Base-by-base conservation (phyloP, 441 rosid species). In the Arabidopsis lyrata region DNA sequence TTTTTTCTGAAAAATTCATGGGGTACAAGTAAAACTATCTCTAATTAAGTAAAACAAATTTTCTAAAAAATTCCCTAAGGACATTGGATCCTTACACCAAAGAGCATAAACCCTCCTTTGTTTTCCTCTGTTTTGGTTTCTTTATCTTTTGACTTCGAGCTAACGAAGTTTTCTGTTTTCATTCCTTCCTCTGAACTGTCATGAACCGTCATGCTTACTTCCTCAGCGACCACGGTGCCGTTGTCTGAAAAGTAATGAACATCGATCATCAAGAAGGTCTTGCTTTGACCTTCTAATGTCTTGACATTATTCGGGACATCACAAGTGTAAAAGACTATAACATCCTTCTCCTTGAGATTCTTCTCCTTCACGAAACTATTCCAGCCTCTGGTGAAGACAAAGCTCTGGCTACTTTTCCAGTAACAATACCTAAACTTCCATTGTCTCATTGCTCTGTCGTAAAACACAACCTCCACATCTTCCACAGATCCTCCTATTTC, bases 351-450 rank as follows among this genome's bases (percentile, higher is more conserved):
- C 76, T 77, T 79, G 64, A 88, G 61, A 9, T 77, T 70, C 64
- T 78, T 88, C 73, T 83, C 89, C 81, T 82, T 84, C 36, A 88
- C 98, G 60, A 91, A 89, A 73, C 79, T 57, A 57, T 79, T 91
- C 98, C 98, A 93, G 0, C 98, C 97, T 72, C 87, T 85, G 1
- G 97, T 91, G 55, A 93, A 90, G 42, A 93, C 93, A 72, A 78
- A 92, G 74, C 93, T 87, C 58, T 93, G 95, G 78, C 98, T 93
- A 63, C 98, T 90, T 24, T 80, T 90, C 97, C 97, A 93, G 68
- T 87, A 89, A 35, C 98, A 86, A 71, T 86, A 89, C 62, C 98
- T 73, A 54, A 93, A 93, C 62, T 86, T 93, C 97, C 98, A 91
- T 0, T 72, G 57, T 66, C 81, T 85, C 92, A 84, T 87, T 6